Conservation (phyloP, 176 grass and related monocot species). For the Cenchrus americanus region DNA sequence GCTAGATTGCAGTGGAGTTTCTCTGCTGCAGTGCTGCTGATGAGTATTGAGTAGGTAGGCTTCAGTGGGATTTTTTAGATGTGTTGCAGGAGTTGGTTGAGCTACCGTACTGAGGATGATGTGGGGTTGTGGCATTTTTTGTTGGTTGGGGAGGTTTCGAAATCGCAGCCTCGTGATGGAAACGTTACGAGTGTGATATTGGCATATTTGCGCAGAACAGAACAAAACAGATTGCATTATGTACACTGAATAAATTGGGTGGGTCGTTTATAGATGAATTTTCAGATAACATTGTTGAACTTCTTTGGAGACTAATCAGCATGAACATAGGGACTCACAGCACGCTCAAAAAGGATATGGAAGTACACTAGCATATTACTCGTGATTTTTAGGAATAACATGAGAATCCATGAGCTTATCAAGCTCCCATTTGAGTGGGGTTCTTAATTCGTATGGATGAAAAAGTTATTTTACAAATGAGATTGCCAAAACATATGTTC, state of each 20-base stretch:
- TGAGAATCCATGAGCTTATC: no score
- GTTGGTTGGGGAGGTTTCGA: slow-evolving; percentile 41
- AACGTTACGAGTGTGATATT: background rate
- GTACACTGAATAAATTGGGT: background rate
- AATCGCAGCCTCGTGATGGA: slow-evolving; percentile 9
- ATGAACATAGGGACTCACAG: background rate
- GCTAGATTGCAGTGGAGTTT: slow-evolving; percentile 23
- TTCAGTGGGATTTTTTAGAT: slow-evolving; percentile 39
- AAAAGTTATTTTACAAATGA: no score
- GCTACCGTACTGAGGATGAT: background rate
- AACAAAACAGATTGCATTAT: background rate
- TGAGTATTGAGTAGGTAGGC: slow-evolving; percentile 46
- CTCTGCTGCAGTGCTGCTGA: no score
- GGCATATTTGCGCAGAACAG: background rate
- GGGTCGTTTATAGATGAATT: background rate
- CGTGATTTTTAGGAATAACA: no score
- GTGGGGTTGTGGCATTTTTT: background rate
- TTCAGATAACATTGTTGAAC: background rate
- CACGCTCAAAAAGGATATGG: background rate
- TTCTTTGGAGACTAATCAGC: background rate
- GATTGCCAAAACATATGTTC: no score
- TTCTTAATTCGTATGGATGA: no score
- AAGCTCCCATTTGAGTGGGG: no score
- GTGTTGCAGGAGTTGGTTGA: slow-evolving; percentile 36
- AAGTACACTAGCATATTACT: background rate